Conservation (phyloP, 768 basidiomycete genomes). For the Phlegmacium glaucopus region DNA sequence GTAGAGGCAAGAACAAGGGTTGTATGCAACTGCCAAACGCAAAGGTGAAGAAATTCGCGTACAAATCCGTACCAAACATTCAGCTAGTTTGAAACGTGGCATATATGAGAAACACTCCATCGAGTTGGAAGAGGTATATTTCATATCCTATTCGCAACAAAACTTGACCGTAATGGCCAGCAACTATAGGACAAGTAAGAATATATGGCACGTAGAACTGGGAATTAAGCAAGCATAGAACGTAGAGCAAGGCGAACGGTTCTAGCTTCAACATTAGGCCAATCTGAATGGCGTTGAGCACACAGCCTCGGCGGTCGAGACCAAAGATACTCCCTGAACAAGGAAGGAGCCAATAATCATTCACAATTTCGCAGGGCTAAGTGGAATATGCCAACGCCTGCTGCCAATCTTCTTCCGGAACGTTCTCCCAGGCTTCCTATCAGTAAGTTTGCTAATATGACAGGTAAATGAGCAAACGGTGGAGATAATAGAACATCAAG, state of each 20-base stretch:
- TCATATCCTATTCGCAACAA: background rate
- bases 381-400: conserved; percentile 26
- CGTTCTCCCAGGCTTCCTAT: conserved; percentile 64
- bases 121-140: conserved; percentile 65
- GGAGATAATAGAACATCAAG: background rate
- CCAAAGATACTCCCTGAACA: conserved; percentile 40
- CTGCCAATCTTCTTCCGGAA: conserved; percentile 52
- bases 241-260: background rate
- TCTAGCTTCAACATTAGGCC: conserved; percentile 10
- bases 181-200: conserved; percentile 1
- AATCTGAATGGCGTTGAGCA: conserved; percentile 16
- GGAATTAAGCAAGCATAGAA: background rate
- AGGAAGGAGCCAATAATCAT: background rate
- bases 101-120: conserved; percentile 66
- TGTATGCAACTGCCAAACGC: conserved; percentile 53
- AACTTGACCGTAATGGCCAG: background rate
- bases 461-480: background rate
- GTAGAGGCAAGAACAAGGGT: conserved; percentile 62
- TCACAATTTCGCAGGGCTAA: background rate
- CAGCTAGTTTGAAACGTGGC: conserved; percentile 63
- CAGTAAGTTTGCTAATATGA: conserved; percentile 47
- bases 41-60: conserved; percentile 74
- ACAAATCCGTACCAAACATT: conserved; percentile 71
- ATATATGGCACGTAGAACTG: background rate
- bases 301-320: conserved; percentile 28